A percentile compares a stretch with the other conserved stretches of the same genome.
Evolutionary conservation across 2,329 filamentous ascomycete genomes (phyloP).

Genomic region (Botrytis hyacinthi): DNA sequence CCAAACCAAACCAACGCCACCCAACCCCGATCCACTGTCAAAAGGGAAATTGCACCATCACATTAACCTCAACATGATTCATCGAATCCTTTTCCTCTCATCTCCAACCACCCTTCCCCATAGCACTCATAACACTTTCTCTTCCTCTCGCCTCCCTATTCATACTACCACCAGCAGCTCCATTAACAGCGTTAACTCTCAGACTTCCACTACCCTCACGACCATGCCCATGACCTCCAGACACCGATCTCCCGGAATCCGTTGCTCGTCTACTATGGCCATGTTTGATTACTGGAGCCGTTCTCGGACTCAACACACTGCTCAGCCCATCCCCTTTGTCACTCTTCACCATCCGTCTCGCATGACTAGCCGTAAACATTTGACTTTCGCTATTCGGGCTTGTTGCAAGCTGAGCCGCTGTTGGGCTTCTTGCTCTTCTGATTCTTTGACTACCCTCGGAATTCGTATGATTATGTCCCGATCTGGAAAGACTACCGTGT

Average conservation of each 20-base stretch:
- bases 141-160: conserved; percentile 32
- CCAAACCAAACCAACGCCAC: not conserved
- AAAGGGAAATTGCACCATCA: not conserved
- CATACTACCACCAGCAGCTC: conserved; percentile 25
- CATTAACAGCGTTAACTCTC: not conserved
- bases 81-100: conserved; percentile 8
- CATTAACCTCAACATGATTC: not conserved
- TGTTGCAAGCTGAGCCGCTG: conserved; percentile 48
- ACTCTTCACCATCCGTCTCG: conserved; percentile 63
- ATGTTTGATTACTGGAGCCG: conserved; percentile 56
- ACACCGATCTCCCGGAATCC: conserved; percentile 33
- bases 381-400: conserved; percentile 58
- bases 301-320: conserved; percentile 61
- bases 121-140: conserved; percentile 34
- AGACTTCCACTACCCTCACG: conserved; percentile 1
- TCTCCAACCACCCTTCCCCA: conserved; percentile 38
- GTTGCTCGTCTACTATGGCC: conserved; percentile 34
- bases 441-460: conserved; percentile 30
- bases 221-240: conserved; percentile 26
- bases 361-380: conserved; percentile 64
- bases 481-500: conserved; percentile 34
- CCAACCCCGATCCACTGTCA: not conserved
- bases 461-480: conserved; percentile 26
- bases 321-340: conserved; percentile 55
- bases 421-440: conserved; percentile 40